A percentile compares a stretch with the other conserved stretches of the same genome.
phyloP scores from a whole-genome alignment of 306 rosid species.

The Vachellia collinsii region DNA sequence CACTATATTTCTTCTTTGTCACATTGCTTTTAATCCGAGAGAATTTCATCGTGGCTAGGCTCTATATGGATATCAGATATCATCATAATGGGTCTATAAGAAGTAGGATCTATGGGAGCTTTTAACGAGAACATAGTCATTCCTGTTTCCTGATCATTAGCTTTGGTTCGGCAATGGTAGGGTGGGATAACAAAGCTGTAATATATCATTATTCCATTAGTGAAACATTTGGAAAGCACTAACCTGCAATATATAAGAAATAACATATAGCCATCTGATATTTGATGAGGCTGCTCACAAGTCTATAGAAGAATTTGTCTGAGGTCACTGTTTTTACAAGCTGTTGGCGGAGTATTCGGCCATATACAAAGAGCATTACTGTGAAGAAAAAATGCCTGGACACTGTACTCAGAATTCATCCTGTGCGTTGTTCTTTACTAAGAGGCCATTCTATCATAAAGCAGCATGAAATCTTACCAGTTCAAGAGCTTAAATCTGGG shows the following conservation, averaged over 20 bases:
- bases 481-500: conserved; percentile 81
- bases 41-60: background rate
- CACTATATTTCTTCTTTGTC: background rate
- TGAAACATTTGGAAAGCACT: conserved; percentile 36
- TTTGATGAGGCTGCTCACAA: conserved; percentile 80
- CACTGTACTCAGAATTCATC: conserved; percentile 38
- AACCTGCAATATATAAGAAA: conserved; percentile 89
- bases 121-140: too few species aligned
- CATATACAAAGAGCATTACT: conserved; percentile 91
- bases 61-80: conserved; percentile 8
- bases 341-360: conserved; percentile 93
- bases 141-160: too few species aligned
- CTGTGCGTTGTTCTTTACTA: conserved; percentile 3
- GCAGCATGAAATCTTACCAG: conserved; percentile 58
- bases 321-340: conserved; percentile 85
- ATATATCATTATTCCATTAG: conserved; percentile 17
- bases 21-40: background rate
- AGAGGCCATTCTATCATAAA: background rate
- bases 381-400: conserved; percentile 99
- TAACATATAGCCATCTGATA: conserved; percentile 98
- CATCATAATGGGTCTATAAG: conserved; percentile 11
- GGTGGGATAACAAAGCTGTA: too few species aligned
- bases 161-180: too few species aligned
- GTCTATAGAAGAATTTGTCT: conserved; percentile 67
- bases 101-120: background rate